Percentiles rank a stretch among this genome's conserved stretches.
phyloP scores from a whole-genome alignment of 345 rosid genomes.

The Sonneratia caseolaris region DNA sequence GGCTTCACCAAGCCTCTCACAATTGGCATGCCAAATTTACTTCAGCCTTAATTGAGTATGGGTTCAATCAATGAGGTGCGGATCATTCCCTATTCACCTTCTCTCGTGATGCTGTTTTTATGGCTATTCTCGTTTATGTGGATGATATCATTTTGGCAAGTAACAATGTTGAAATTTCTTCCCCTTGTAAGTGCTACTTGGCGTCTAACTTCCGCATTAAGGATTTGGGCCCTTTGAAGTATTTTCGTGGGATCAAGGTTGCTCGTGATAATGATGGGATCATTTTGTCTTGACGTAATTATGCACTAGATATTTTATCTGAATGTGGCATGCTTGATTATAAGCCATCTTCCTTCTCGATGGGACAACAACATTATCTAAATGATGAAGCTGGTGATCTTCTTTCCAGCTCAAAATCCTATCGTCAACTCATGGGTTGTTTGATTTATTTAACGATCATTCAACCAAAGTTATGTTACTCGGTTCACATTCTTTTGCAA shows the following conservation, averaged over 20 bases:
- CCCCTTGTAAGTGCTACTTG: neutral
- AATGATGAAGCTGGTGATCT: no score
- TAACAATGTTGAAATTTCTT: no score
- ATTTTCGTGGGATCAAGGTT: neutral
- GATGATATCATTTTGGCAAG: neutral
- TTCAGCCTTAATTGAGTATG: neutral
- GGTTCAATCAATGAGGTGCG: neutral
- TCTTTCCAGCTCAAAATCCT: rapidly evolving
- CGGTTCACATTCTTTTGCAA: neutral
- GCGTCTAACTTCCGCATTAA: neutral
- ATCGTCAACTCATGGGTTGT: neutral
- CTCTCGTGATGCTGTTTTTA: neutral
- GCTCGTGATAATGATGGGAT: neutral
- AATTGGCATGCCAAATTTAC: neutral
- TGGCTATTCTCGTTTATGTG: neutral
- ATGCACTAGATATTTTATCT: neutral
- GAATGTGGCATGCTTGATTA: neutral
- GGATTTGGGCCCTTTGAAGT: neutral
- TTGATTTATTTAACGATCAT: neutral
- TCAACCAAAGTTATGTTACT: neutral
- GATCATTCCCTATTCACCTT: neutral
- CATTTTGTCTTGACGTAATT: neutral
- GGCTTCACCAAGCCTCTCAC: no score
- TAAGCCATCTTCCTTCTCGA: neutral
- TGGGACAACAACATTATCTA: neutral